phyloP scores from a whole-genome alignment of 257 asterid genomes.

The Linaria vulgaris region DNA sequence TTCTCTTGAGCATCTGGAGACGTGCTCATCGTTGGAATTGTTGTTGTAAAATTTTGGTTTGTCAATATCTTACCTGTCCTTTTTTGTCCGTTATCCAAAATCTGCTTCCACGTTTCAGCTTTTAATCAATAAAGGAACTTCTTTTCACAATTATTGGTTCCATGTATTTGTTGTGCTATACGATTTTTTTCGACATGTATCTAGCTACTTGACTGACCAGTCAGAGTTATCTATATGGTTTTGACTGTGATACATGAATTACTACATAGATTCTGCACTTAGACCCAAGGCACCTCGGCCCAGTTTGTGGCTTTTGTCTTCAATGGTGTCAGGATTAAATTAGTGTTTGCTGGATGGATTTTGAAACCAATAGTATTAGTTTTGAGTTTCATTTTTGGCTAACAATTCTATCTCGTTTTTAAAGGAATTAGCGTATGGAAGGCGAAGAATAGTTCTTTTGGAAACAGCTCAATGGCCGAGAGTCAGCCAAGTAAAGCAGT shows the following conservation, averaged over 20 bases:
- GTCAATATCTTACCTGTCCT: not conserved
- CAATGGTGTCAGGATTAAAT: not conserved
- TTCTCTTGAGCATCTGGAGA: not conserved
- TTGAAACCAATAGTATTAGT: not conserved
- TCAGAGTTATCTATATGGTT: not conserved
- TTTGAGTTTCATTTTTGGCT: conserved; percentile 6
- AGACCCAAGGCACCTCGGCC: not conserved
- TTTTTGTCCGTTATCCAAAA: not conserved
- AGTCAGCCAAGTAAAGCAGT: conserved; percentile 48
- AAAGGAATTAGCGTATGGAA: conserved; percentile 74
- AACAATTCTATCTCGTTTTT: conserved; percentile 18
- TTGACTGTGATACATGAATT: not conserved
- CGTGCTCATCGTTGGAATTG: not conserved
- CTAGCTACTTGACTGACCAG: too few species aligned
- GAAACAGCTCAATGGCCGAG: conserved; percentile 54
- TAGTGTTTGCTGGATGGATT: not conserved
- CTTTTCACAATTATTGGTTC: not conserved
- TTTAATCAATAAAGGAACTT: not conserved
- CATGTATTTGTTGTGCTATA: not conserved
- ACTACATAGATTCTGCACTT: too few species aligned
- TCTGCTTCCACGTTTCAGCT: not conserved
- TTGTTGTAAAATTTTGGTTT: not conserved
- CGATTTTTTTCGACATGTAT: not conserved
- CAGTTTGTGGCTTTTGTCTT: not conserved
- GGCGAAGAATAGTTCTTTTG: conserved; percentile 57